These are phyloP conservation scores for Polyporus arcularius DNA, from an alignment of 768 basidiomycete genomes.

Conservation along the genomic window DNA sequence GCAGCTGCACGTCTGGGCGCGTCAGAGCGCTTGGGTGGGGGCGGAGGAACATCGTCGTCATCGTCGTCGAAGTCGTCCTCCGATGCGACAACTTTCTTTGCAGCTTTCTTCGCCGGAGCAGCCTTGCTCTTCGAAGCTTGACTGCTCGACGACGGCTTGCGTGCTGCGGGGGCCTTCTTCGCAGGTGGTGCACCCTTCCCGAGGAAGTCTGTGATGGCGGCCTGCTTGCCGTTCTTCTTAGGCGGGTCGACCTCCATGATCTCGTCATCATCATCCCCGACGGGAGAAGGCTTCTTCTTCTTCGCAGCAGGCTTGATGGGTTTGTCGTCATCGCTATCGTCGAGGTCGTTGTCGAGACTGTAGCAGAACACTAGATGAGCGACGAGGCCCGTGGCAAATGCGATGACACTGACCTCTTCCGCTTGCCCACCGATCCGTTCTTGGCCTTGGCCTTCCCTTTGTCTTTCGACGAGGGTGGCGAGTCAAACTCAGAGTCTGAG, in stretches of 20 bases:
- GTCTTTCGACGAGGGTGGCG: conserved; percentile 24
- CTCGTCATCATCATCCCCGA: conserved; percentile 20
- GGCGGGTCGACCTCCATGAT: conserved; percentile 6
- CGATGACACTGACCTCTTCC: conserved; percentile 58
- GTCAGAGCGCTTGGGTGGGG: conserved; percentile 29
- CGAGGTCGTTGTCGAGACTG: conserved; percentile 39
- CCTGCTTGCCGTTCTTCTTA: conserved; percentile 31
- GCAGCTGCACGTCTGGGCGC: conserved; percentile 17
- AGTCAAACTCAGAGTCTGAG: conserved; percentile 46
- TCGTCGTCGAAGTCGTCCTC: conserved; percentile 47
- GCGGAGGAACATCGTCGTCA: conserved; percentile 44
- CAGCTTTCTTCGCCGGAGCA: conserved; percentile 50
- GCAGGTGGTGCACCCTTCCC: conserved; percentile 41
- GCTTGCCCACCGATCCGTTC: conserved; percentile 44
- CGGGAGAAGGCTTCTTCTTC: conserved; percentile 43
- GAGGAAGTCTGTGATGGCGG: conserved; percentile 62
- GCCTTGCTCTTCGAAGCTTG: conserved; percentile 19
- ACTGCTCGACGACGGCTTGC: conserved; percentile 19
- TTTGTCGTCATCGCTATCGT: conserved; percentile 43
- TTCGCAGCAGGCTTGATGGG: conserved; percentile 49
- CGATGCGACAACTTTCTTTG: conserved; percentile 41
- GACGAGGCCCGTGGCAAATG: background rate
- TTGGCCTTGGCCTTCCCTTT: conserved; percentile 51
- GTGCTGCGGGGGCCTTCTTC: conserved; percentile 37
- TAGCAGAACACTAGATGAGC: background rate